phyloP scores from a whole-genome alignment of 305 asterid genomes.

The Fraxinus sp. region DNA sequence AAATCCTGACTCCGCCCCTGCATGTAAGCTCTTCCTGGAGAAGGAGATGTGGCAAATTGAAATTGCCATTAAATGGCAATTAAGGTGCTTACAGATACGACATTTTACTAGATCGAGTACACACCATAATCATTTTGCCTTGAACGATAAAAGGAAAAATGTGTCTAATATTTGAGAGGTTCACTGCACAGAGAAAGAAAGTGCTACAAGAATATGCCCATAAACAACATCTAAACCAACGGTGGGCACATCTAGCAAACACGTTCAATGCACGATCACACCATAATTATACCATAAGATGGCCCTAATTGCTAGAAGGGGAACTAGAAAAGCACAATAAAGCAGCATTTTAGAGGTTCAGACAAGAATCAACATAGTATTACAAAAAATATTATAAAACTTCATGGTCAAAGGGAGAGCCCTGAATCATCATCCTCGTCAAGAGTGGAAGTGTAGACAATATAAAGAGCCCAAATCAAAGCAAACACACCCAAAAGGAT shows the following conservation, averaged over 20 bases:
- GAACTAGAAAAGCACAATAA: conserved; percentile 20
- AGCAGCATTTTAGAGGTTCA: conserved; percentile 23
- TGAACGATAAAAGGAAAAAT: background rate
- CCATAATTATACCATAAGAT: background rate
- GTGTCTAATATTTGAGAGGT: background rate
- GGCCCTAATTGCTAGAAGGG: background rate
- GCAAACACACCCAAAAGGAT: conserved; percentile 71
- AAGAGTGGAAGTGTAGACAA: conserved; percentile 50
- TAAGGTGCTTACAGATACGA: background rate
- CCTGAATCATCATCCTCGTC: conserved; percentile 95
- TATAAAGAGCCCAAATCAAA: conserved; percentile 73
- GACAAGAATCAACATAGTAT: conserved; percentile 25
- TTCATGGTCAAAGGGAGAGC: conserved; percentile 52
- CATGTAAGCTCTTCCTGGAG: background rate
- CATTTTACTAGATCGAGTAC: background rate
- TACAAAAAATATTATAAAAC: conserved; percentile 9
- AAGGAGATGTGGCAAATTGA: background rate
- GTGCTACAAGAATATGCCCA: background rate
- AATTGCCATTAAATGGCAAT: background rate
- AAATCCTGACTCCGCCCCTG: too few relatives aligned
- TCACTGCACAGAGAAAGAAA: background rate
- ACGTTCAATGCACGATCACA: background rate
- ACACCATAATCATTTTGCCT: background rate
- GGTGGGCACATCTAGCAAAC: background rate
- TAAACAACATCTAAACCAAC: background rate